Conservation (phyloP, 192 early-diverging fungal species). For the Funneliformis mosseae region DNA sequence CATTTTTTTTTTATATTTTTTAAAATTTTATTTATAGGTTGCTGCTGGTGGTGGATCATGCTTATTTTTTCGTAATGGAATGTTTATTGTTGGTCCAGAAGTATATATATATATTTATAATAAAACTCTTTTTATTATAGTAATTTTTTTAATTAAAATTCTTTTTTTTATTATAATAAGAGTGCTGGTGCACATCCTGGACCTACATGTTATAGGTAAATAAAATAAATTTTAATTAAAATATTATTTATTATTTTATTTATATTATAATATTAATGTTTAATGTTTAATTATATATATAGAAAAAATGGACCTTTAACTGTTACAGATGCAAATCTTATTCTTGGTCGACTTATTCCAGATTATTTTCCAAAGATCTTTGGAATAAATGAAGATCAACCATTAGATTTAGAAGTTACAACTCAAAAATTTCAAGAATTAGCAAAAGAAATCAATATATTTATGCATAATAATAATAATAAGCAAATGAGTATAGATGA, state of each 20-base stretch:
- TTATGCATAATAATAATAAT: slow-evolving; percentile 39
- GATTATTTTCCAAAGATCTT: slow-evolving; percentile 95
- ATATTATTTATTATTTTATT: not conserved
- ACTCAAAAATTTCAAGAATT: slow-evolving; percentile 65
- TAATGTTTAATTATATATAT: not conserved
- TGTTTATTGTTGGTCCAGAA: slow-evolving; percentile 92
- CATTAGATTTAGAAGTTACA: slow-evolving; percentile 72
- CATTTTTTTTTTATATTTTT: not conserved
- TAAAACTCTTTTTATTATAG: slow-evolving; percentile 32
- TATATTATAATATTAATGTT: not conserved
- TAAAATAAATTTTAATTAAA: not conserved
- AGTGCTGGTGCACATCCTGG: slow-evolving; percentile 94
- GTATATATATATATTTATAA: slow-evolving; percentile 38
- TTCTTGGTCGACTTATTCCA: slow-evolving; percentile 82
- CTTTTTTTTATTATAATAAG: slow-evolving; percentile 12
- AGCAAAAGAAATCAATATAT: slow-evolving; percentile 64
- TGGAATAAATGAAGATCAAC: slow-evolving; percentile 80
- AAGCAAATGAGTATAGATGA: slow-evolving; percentile 75
- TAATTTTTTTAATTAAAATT: not conserved
- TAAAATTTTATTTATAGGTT: slow-evolving; percentile 38
- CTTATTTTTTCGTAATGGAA: slow-evolving; percentile 89
- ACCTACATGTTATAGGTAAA: slow-evolving; percentile 86
- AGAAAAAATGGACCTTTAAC: slow-evolving; percentile 90
- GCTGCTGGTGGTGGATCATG: slow-evolving; percentile 96
- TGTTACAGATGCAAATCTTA: slow-evolving; percentile 93